Percentiles rank a stretch among this genome's conserved stretches.
Conservation (phyloP, 768 basidiomycete genomes). For the Pleurotus platypus region DNA sequence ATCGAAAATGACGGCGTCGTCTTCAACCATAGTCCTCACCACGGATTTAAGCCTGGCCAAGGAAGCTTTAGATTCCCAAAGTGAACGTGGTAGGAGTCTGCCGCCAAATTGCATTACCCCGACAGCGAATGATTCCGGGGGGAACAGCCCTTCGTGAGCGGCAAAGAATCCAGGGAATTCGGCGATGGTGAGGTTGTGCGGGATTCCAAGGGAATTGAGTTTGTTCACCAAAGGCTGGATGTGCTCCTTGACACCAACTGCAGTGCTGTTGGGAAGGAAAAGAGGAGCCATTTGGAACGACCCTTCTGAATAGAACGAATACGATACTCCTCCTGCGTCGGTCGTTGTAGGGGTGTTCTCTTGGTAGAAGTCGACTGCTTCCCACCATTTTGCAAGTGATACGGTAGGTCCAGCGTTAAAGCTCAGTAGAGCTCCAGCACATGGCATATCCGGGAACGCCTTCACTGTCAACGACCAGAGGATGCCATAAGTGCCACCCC, state of each 20-base stretch:
- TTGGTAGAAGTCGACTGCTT: background rate
- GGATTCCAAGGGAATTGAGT: background rate
- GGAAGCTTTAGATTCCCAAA: constrained; percentile 6
- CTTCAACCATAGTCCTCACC: constrained; percentile 7
- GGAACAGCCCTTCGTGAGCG: background rate
- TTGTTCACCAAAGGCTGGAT: background rate
- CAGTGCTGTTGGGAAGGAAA: background rate
- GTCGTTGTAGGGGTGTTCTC: background rate
- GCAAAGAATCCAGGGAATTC: background rate
- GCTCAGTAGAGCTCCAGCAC: background rate
- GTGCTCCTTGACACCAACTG: background rate
- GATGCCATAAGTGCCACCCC: background rate
- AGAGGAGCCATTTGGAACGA: background rate
- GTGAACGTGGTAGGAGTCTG: constrained; percentile 8
- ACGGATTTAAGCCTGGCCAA: constrained; percentile 2
- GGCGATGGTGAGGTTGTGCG: background rate
- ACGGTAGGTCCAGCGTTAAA: background rate
- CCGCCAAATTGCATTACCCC: background rate
- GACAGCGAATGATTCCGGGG: background rate
- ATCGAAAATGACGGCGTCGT: constrained; percentile 6
- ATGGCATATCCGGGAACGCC: background rate
- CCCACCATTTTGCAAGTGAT: background rate
- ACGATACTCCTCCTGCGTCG: background rate
- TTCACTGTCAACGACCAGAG: background rate
- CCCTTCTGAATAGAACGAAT: background rate